Evolutionary conservation across 2,329 filamentous ascomycete species (phyloP), one percentile per base, ranked within the genome.

Genomic region (Calonectria pseudoturangicola): DNA sequence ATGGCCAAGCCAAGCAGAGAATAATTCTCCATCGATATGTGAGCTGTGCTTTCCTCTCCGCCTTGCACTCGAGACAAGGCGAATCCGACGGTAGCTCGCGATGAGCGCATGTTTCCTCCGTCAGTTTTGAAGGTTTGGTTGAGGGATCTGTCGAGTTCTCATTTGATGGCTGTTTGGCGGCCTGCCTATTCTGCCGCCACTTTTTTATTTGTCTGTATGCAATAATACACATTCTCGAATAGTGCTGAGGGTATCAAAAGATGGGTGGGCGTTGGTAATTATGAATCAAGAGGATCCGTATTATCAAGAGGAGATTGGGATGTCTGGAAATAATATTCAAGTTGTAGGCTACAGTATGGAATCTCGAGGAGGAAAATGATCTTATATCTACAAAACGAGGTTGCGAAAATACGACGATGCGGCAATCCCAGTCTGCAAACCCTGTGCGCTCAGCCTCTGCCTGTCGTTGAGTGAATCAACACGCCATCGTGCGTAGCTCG

Each of bases 1-100:
- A 93, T 0, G 92, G 92, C 2, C 91, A 83, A 7, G 91, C 81
- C 0, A 94, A 85, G 3, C 91, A 90, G 1, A 88, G 71, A 47
- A 93, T 87, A 13, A 93, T 80, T 77, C 89, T 93, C 86, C 86
- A 89, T 64, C 92, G 86, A 77, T 93, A 87, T 13, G 75, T 82
- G 10, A 78, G 77, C 7, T 81, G 80, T 10, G 79, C 79, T 27
- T 78, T 80, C 62, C 82, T 81, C 39, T 85, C 84, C 10, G 80
- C 80, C 45, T 80, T 81, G 72, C 83, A 86, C 2, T 76, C 71
- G 15, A 54, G 56, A 50, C 84, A 86, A 41, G 75, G 70, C 10
- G 45, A 60, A 5, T 62, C 47, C 7, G 76, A 72, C 21, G 74
- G 71, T 3, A 58, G 71, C 13, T 70, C 70, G 43, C 74, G 76